These are phyloP conservation scores for Ceratobasidium theobromae DNA, from an alignment of 1,284 basidiomycete genomes.

Conservation along the genomic window DNA sequence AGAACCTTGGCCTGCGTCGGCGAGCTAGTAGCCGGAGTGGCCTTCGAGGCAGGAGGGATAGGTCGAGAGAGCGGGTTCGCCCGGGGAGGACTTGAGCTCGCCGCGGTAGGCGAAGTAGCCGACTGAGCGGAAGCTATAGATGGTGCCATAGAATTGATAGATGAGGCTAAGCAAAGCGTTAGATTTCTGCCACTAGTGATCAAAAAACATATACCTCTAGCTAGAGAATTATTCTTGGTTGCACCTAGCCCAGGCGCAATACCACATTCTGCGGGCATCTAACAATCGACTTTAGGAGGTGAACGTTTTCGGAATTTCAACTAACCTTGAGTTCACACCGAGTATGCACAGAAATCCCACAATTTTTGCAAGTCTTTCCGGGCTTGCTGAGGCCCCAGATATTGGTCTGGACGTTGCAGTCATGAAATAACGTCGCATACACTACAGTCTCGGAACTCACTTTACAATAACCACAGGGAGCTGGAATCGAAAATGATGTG, in stretches of 20 bases:
- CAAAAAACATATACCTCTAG: not conserved
- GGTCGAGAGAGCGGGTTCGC: conserved; percentile 12
- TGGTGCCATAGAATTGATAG: conserved; percentile 2
- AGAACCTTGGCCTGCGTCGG: conserved; percentile 57
- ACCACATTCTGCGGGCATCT: conserved; percentile 76
- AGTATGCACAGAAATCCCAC: conserved; percentile 74
- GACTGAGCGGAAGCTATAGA: not conserved
- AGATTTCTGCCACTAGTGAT: not conserved
- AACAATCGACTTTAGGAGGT: conserved; percentile 9
- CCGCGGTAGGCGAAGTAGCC: conserved; percentile 4
- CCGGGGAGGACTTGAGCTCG: conserved; percentile 35
- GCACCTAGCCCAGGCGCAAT: not conserved
- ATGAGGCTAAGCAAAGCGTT: not conserved
- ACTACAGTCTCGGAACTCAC: conserved; percentile 44
- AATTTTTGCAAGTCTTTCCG: conserved; percentile 78
- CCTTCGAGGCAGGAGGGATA: not conserved
- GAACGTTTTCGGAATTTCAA: not conserved
- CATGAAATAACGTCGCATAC: not conserved
- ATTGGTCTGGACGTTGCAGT: conserved; percentile 52
- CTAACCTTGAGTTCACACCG: conserved; percentile 82
- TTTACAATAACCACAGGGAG: conserved; percentile 77
- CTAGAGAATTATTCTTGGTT: not conserved
- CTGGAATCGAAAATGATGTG: conserved; percentile 79
- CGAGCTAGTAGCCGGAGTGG: conserved; percentile 40
- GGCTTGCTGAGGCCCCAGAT: conserved; percentile 86